Evolutionary conservation across 2,329 filamentous ascomycete genomes (phyloP).

Genomic region (Cadophora sp.): DNA sequence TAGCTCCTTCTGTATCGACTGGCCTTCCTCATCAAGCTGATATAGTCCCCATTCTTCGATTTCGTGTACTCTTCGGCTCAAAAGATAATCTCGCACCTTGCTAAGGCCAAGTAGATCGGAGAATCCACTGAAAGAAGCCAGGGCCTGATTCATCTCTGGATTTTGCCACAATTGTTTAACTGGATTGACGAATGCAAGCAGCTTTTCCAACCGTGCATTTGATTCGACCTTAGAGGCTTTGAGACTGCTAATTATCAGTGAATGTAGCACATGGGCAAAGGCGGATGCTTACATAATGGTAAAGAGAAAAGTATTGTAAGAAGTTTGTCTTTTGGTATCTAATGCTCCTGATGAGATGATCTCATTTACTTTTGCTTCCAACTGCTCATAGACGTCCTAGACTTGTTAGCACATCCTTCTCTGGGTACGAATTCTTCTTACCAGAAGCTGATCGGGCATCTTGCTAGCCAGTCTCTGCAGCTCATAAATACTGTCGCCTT

Average conservation of each 20-base stretch:
- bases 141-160: slow-evolving; percentile 67
- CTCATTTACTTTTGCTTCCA: slow-evolving; percentile 83
- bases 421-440: slow-evolving; percentile 32
- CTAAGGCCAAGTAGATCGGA: slow-evolving; percentile 80
- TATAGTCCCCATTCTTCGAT: slow-evolving; percentile 84
- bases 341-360: slow-evolving; percentile 74
- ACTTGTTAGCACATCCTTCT: slow-evolving; percentile 29
- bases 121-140: slow-evolving; percentile 81
- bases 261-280: neutral
- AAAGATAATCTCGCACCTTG: slow-evolving; percentile 81
- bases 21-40: slow-evolving; percentile 78
- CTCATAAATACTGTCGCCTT: slow-evolving; percentile 84
- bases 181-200: slow-evolving; percentile 81
- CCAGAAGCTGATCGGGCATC: slow-evolving; percentile 86
- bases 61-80: slow-evolving; percentile 73
- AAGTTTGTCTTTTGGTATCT: slow-evolving; percentile 84
- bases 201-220: slow-evolving; percentile 71
- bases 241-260: slow-evolving; percentile 61
- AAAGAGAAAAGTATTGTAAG: slow-evolving; percentile 89
- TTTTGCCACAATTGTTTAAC: slow-evolving; percentile 83
- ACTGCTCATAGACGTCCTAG: slow-evolving; percentile 80
- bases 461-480: slow-evolving; percentile 87
- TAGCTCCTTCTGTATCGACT: slow-evolving; percentile 78
- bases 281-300: slow-evolving; percentile 77
- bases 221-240: slow-evolving; percentile 78